Base-by-base conservation (phyloP, 1,284 basidiomycete genomes). In the Thecaphora thlaspeos region DNA sequence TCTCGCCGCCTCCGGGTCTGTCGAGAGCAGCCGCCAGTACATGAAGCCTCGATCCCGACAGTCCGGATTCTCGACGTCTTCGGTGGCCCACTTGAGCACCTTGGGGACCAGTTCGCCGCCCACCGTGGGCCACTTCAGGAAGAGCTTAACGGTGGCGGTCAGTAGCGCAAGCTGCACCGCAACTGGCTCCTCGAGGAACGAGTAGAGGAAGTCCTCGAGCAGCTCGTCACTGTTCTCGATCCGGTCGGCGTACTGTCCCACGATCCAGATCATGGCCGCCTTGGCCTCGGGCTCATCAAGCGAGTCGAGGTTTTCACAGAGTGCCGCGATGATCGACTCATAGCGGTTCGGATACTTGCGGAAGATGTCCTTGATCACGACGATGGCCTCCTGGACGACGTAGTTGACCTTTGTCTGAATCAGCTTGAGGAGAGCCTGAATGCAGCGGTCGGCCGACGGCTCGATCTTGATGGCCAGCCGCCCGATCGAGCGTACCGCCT, bases 301-400 rank as follows among this genome's bases (percentile, higher is more conserved):
- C 67, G 94, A 92, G 66, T 98, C 94, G 22, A 98, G 84, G 72
- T 93, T 95, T 4, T 91, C 87, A 73, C 94, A 98, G 34, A 98
- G 81, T 1, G 89, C 92, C 2, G 91, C 91, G 68, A 98, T 97
- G 70, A 96, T 89, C 47, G 90, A 91, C 80, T 97, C 95, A 79
- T 97, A 98, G 28, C 90, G 90, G 48, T 87, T 88, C n/a, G 94
- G 95, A 77, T 97, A 98, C 81, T 92, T 89, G 50, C 94, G 85
- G 85, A 98, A 97, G 62, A 98, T 96, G 78, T 98, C 95, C 85
- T 97, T 98, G 87, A 98, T 96, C 4, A 98, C 92, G 1, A 97
- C 91, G 26, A 97, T 90, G 0, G 91, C 92, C 79, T 98, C 95
- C 77, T 98, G 94, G 3, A 98, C 94, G 41, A 98, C 91, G 75